A percentile compares a stretch with the other conserved stretches of the same genome.
These are phyloP conservation scores for Candida wancherniae DNA, from an alignment of 805 yeast genomes.

Conservation along the genomic window DNA sequence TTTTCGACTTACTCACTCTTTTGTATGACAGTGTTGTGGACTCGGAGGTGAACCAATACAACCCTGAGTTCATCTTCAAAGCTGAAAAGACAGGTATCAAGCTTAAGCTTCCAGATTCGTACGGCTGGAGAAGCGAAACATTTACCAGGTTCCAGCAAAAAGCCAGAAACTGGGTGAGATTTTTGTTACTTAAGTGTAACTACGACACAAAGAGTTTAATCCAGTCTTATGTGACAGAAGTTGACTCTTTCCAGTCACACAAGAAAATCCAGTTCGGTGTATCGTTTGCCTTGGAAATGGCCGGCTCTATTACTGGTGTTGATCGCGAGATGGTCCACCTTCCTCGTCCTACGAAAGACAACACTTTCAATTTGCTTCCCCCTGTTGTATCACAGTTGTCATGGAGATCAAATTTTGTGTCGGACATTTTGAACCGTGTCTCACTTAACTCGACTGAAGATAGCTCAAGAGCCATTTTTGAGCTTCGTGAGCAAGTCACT, in stretches of 20 bases:
- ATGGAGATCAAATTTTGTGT: conserved; percentile 51
- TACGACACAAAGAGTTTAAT: conserved; percentile 75
- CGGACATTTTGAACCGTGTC: conserved; percentile 28
- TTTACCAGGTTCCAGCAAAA: conserved; percentile 52
- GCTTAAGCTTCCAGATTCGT: conserved; percentile 66
- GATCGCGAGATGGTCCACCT: conserved; percentile 63
- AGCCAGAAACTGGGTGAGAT: conserved; percentile 64
- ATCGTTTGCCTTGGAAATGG: conserved; percentile 86
- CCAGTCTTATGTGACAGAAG: conserved; percentile 63
- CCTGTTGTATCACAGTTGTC: conserved; percentile 72
- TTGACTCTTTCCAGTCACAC: conserved; percentile 17
- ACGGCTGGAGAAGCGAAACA: conserved; percentile 68
- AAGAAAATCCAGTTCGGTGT: conserved; percentile 64
- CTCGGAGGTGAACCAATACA: conserved; percentile 78
- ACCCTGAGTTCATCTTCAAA: conserved; percentile 69
- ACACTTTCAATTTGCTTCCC: conserved; percentile 55
- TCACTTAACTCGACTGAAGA: conserved; percentile 26
- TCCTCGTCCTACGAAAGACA: conserved; percentile 27
- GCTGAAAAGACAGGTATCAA: conserved; percentile 41
- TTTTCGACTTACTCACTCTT: conserved; percentile 75
- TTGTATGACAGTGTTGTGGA: conserved; percentile 78
- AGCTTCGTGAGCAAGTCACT: conserved; percentile 23
- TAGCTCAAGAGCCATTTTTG: conserved; percentile 23
- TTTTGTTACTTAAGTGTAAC: conserved; percentile 53
- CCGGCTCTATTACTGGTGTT: conserved; percentile 61